Base-by-base conservation (phyloP, 2,329 filamentous ascomycete species). In the Salinomyces thailandicus region DNA sequence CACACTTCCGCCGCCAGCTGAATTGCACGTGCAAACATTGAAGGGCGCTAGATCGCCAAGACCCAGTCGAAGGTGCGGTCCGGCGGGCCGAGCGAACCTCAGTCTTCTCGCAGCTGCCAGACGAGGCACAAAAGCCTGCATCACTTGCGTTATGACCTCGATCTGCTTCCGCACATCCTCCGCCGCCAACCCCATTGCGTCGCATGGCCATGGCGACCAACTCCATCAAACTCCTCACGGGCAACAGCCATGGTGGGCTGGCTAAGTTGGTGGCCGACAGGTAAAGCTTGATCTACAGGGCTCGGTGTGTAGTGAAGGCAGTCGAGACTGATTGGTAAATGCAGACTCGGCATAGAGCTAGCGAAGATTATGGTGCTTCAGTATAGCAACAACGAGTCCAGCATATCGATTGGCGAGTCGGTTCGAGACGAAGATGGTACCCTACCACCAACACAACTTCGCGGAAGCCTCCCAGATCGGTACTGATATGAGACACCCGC, bases 361-460 rank as follows among this genome's bases (percentile, higher is more conserved):
- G 79, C 80, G 45, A 84, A 84, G 66, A 83, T 82, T 31, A 75
- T 85, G 68, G 81, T 80, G 46, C 69, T 89, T 44, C 84, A 87
- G 58, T 86, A 87, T 65, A 87, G 83, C 32, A 89, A 89, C 61
- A 81, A 85, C 55, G 83, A 91, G 59, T 87, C 81, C 35, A 85
- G 80, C 50, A 86, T 96, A 39, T 94, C 86, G 14, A 93, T 95
- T 52, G 87, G 89, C 59, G 89, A 96, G 68, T 93, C 84, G 45
- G 89, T 96, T 37, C 76, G 89, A 63, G 89, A 96, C 60, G 89
- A 96, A 72, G 89, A 96, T 75, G 79, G 77, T 83, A 72, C 53
- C n/a, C 54, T 45, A 35, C 28, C 30, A 18, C 38, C 12, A 35
- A 24, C 30, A 36, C 16, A 9, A 5, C 13, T 17, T 24, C 20